These are phyloP conservation scores for Chytridium lagenaria DNA, from an alignment of 371 early-diverging fungal genomes.

Conservation along the genomic window DNA sequence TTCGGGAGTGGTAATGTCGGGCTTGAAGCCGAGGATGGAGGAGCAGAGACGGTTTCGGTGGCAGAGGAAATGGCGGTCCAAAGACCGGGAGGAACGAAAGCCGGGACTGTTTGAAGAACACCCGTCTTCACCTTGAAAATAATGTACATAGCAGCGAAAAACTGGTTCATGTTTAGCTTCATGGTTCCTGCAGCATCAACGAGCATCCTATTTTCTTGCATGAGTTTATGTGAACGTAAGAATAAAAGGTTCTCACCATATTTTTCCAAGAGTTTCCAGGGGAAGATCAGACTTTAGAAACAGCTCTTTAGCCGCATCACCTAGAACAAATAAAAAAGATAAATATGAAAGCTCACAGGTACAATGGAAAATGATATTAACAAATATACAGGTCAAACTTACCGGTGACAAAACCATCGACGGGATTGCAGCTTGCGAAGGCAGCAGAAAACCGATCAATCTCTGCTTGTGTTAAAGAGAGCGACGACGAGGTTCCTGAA, in stretches of 20 bases:
- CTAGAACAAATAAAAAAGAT: conserved; percentile 13
- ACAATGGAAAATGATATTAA: too few relatives aligned
- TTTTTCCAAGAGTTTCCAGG: conserved; percentile 33
- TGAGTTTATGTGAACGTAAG: too few relatives aligned
- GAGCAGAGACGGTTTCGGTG: too few relatives aligned
- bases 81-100: conserved; percentile 42
- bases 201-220: too few relatives aligned
- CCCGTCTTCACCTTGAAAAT: conserved; percentile 48
- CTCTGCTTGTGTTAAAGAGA: conserved; percentile 66
- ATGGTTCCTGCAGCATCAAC: conserved; percentile 44
- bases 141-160: conserved; percentile 52
- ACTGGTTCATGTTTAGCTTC: conserved; percentile 48
- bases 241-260: too few relatives aligned
- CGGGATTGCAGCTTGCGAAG: conserved; percentile 73
- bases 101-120: conserved; percentile 45
- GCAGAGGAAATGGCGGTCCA: conserved; percentile 28
- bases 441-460: conserved; percentile 70
- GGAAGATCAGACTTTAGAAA: conserved; percentile 53
- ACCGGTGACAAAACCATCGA: conserved; percentile 70
- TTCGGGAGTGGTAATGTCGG: too few relatives aligned
- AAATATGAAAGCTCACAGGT: neutral
- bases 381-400: too few relatives aligned
- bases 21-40: too few relatives aligned
- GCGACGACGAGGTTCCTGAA: conserved; percentile 16
- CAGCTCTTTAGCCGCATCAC: conserved; percentile 46